phyloP scores from a whole-genome alignment of 805 yeast species.

The Candida oleophila region DNA sequence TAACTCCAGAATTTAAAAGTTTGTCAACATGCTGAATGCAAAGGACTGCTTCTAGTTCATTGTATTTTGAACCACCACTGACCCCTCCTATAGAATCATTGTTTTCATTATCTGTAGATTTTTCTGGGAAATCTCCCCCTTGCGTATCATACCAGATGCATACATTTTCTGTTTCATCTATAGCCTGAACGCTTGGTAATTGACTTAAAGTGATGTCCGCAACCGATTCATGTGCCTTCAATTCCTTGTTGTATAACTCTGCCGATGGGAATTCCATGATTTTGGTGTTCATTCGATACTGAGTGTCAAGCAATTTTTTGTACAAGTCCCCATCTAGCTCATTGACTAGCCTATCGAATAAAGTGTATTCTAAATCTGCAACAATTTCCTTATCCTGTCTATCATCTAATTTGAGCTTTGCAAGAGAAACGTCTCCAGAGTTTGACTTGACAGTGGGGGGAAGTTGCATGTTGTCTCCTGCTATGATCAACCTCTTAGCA shows the following conservation, averaged over 20 bases:
- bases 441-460: constrained; percentile 82
- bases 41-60: constrained; percentile 71
- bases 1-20: constrained; percentile 53
- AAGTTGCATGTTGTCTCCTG: constrained; percentile 91
- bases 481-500: constrained; percentile 62
- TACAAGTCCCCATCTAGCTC: constrained; percentile 43
- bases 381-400: constrained; percentile 28
- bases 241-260: constrained; percentile 59
- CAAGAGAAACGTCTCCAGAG: constrained; percentile 9
- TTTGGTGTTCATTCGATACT: constrained; percentile 80
- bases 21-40: constrained; percentile 56
- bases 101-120: constrained; percentile 32
- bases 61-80: constrained; percentile 59
- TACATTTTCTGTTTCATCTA: constrained; percentile 56
- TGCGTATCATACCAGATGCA: constrained; percentile 89
- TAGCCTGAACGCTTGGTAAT: constrained; percentile 40
- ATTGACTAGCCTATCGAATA: constrained; percentile 74
- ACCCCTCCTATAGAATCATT: constrained; percentile 10
- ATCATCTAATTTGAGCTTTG: constrained; percentile 18
- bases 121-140: constrained; percentile 80
- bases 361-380: constrained; percentile 57
- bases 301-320: constrained; percentile 64
- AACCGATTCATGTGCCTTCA: constrained; percentile 64
- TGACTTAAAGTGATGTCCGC: constrained; percentile 52
- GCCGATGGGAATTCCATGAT: constrained; percentile 80